Percentiles rank a stretch among this genome's conserved stretches.
Evolutionary conservation across 495 filamentous ascomycete genomes (phyloP).

Genomic region (Neurospora africana): DNA sequence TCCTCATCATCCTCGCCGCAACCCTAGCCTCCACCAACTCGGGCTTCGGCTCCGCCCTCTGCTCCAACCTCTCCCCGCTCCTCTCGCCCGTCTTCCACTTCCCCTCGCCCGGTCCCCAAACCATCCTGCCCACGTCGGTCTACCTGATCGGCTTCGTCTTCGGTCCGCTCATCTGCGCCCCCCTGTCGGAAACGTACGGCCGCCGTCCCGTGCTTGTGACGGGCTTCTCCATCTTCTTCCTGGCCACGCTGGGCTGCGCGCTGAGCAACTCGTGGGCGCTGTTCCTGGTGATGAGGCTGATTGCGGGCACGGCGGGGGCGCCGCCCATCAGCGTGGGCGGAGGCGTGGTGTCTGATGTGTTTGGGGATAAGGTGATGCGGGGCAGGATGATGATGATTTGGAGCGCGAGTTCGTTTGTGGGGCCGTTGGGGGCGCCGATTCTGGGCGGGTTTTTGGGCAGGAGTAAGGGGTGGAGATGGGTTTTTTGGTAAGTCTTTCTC

Average conservation of each 20-base stretch:
- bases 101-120: constrained; percentile 10
- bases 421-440: constrained; percentile 40
- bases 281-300: constrained; percentile 20
- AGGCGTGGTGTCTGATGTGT: constrained; percentile 76
- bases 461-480: constrained; percentile 37
- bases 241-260: constrained; percentile 65
- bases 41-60: constrained; percentile 15
- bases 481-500: constrained; percentile 32
- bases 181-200: constrained; percentile 57
- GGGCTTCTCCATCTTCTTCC: constrained; percentile 57
- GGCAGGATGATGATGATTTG: constrained; percentile 23
- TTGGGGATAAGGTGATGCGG: constrained; percentile 10
- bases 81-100: constrained; percentile 9
- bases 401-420: constrained; percentile 19
- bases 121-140: constrained; percentile 24
- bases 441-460: constrained; percentile 29
- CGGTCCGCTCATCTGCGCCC: constrained; percentile 40
- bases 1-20: constrained; percentile 11
- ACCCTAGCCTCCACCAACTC: constrained; percentile 13
- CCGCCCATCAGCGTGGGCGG: constrained; percentile 75
- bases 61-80: constrained; percentile 16
- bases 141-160: constrained; percentile 55
- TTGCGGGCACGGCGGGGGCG: constrained; percentile 56
- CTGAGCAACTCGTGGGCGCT: constrained; percentile 44
- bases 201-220: constrained; percentile 59